Base-by-base conservation (phyloP, 768 basidiomycete species). In the Sporobolomyces phaffii region DNA sequence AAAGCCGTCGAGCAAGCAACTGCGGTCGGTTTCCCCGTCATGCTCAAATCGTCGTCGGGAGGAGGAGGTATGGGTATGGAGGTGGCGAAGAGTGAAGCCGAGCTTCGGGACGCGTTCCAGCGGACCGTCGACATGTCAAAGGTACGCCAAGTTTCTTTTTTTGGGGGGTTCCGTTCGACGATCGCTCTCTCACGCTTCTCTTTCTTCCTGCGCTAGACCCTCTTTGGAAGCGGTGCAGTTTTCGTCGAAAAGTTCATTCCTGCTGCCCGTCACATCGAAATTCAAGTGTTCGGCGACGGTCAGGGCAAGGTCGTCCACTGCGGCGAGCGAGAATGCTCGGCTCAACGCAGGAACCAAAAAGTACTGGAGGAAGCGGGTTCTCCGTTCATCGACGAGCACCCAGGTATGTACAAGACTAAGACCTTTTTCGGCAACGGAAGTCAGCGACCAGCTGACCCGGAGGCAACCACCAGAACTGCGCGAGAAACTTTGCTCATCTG, bases 291-390 rank as follows among this genome's bases (percentile, higher is more conserved):
- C 67, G 87, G 87, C 18, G 83, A 88, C 73, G 87, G 86, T 0
- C 44, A 75, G 5, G 76, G 77, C 18, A 78, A 82, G 48, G 83
- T 83, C 15, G 77, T 86, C 7, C 84, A 86, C 69, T 82, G 86
- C 79, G 84, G 84, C 41, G 86, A 87, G 73, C 80, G 87, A 18
- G 87, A 88, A 74, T 87, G 87, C 70, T 56, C 57, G 52, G 76
- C 86, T 13, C 87, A 88, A 72, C 79, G 87, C 34, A 77, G 86
- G 34, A 84, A 87, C 69, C 87, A 88, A 75, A 88, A 88, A 74
- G 81, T 88, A 4, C 82, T 88, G 28, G 87, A 88, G 69, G 87
- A 88, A 72, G 81, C 83, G 5, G 84, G 85, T 0, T 85, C 84
- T 69, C 84, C 86, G 1, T 86, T 85, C 72, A 78, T 84, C 58